A percentile compares a stretch with the other conserved stretches of the same genome.
Evolutionary conservation across 805 yeast species (phyloP).

Genomic region (Hanseniaspora pseudoguilliermondii): DNA sequence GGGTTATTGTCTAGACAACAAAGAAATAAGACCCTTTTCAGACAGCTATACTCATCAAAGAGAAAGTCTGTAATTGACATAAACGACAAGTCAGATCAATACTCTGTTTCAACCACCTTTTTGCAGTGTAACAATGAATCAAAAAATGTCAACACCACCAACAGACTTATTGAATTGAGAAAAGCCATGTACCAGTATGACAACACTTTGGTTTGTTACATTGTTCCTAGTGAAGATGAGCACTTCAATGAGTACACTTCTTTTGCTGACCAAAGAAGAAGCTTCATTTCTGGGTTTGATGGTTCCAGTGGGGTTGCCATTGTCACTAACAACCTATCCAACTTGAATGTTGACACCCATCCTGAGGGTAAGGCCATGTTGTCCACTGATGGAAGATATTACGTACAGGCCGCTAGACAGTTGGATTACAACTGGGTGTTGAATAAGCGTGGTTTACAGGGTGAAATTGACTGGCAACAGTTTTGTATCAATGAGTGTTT

Average conservation of each 20-base stretch:
- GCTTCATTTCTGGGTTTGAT: conserved; percentile 73
- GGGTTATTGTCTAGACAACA: conserved; percentile 60
- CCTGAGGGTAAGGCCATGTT: conserved; percentile 59
- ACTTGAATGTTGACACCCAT: conserved; percentile 27
- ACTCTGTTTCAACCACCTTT: conserved; percentile 25
- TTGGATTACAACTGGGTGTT: conserved; percentile 68
- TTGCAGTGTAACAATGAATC: conserved; percentile 24
- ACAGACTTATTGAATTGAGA: conserved; percentile 50
- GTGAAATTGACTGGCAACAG: conserved; percentile 64
- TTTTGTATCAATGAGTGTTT: conserved; percentile 53
- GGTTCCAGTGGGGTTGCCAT: conserved; percentile 91
- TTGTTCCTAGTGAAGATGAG: conserved; percentile 79
- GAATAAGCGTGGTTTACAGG: conserved; percentile 62
- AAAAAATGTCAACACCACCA: conserved; percentile 41
- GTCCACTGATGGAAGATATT: conserved; percentile 91
- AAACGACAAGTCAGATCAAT: conserved; percentile 26
- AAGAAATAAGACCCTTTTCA: conserved; percentile 43
- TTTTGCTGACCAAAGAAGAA: conserved; percentile 66
- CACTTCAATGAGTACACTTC: conserved; percentile 88
- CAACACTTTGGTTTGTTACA: conserved; percentile 48
- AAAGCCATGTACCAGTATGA: conserved; percentile 47
- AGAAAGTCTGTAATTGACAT: conserved; percentile 12
- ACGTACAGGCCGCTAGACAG: conserved; percentile 77
- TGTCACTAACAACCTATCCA: conserved; percentile 41
- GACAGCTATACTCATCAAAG: conserved; percentile 22